A percentile compares a stretch with the other conserved stretches of the same genome.
Evolutionary conservation across 371 early-diverging fungal species (phyloP).

Genomic region (Zopfochytrium polystomum): DNA sequence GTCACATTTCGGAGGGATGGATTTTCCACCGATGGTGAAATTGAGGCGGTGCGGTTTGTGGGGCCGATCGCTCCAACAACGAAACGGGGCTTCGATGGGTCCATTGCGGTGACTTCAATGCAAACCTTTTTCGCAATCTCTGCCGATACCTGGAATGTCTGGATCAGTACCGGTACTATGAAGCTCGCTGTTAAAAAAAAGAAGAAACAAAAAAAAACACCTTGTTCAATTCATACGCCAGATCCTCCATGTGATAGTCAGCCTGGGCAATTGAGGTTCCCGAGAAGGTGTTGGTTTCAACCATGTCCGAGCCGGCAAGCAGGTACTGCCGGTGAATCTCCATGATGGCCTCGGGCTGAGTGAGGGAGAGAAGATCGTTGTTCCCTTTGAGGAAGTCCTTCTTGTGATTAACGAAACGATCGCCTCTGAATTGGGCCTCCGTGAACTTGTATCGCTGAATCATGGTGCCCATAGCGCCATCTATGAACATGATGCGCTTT

Average conservation of each 20-base stretch:
- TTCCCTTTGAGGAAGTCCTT: constrained; percentile 86
- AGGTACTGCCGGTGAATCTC: constrained; percentile 84
- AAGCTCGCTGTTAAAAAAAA: too few species aligned
- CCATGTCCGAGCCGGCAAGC: constrained; percentile 86
- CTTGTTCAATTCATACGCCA: constrained; percentile 87
- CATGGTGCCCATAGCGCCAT: constrained; percentile 92
- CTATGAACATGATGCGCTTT: constrained; percentile 87
- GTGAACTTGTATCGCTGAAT: constrained; percentile 77
- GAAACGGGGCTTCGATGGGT: constrained; percentile 40
- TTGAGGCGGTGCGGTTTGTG: constrained; percentile 91
- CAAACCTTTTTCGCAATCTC: constrained; percentile 81
- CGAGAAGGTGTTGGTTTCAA: constrained; percentile 94
- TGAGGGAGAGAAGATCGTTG: constrained; percentile 88
- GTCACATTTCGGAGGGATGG: constrained; percentile 90
- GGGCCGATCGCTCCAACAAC: constrained; percentile 86
- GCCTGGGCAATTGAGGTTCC: constrained; percentile 86
- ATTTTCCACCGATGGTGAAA: constrained; percentile 93
- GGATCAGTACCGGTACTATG: not conserved
- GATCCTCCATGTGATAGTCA: constrained; percentile 79
- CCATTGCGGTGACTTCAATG: constrained; percentile 51
- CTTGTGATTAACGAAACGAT: constrained; percentile 73
- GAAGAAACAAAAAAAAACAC: constrained; percentile 29
- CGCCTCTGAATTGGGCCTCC: constrained; percentile 82
- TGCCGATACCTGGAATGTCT: constrained; percentile 58
- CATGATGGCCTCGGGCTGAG: constrained; percentile 82